These are phyloP conservation scores for Mycotypha africana DNA, from an alignment of 371 early-diverging fungal genomes.

Conservation along the genomic window DNA sequence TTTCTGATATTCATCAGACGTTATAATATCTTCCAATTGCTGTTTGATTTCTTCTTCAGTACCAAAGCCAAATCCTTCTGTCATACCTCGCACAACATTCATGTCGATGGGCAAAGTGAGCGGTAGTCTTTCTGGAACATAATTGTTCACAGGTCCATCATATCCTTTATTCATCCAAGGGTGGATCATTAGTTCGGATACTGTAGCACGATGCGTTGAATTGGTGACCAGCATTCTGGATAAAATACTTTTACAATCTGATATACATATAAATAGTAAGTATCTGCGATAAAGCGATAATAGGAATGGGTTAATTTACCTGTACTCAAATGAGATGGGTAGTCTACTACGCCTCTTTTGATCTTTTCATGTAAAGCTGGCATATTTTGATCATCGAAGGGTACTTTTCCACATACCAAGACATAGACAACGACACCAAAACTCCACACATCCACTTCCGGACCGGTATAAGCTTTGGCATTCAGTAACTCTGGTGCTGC, in stretches of 20 bases:
- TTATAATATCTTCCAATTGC: conserved; percentile 49
- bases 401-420: conserved; percentile 89
- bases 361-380: conserved; percentile 84
- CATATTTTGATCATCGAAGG: conserved; percentile 92
- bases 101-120: conserved; percentile 63
- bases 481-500: conserved; percentile 92
- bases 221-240: conserved; percentile 73
- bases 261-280: not conserved
- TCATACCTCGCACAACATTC: conserved; percentile 71
- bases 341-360: conserved; percentile 69
- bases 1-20: conserved; percentile 18
- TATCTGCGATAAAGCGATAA: not conserved
- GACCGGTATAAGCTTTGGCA: conserved; percentile 84
- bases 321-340: conserved; percentile 76
- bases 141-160: conserved; percentile 56
- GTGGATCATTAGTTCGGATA: conserved; percentile 69
- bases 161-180: conserved; percentile 83
- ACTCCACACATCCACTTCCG: conserved; percentile 95
- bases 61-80: conserved; percentile 86
- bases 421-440: conserved; percentile 95
- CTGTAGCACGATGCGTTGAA: conserved; percentile 61
- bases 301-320: conserved; percentile 48
- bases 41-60: conserved; percentile 59
- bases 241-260: conserved; percentile 75
- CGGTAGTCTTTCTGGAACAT: conserved; percentile 59